These are phyloP conservation scores for Trichoderma koningii DNA, from an alignment of 2,329 filamentous ascomycete genomes.

Conservation along the genomic window DNA sequence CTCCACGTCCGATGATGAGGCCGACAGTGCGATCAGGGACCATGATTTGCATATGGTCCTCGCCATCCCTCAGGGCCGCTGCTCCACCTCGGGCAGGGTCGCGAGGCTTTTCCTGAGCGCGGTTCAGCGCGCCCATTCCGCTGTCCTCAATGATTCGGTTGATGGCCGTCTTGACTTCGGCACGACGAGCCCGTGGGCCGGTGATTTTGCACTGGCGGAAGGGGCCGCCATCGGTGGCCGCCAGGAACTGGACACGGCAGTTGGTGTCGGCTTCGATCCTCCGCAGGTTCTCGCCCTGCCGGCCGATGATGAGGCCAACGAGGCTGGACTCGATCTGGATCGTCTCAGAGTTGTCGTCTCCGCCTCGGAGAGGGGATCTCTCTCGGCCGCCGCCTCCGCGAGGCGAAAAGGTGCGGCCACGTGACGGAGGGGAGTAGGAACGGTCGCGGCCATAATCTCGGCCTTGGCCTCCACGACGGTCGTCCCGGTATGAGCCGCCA, in stretches of 20 bases:
- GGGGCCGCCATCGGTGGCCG: slow-evolving; percentile 70
- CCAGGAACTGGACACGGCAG: slow-evolving; percentile 85
- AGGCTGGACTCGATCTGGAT: slow-evolving; percentile 85
- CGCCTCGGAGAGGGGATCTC: slow-evolving; percentile 57
- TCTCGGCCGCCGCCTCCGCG: slow-evolving; percentile 56
- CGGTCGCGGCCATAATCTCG: slow-evolving; percentile 61
- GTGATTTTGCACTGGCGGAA: slow-evolving; percentile 85
- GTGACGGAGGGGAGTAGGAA: slow-evolving; percentile 68
- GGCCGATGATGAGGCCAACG: slow-evolving; percentile 87
- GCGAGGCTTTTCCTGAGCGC: slow-evolving; percentile 46
- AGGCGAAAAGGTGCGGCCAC: slow-evolving; percentile 62
- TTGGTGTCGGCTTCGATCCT: slow-evolving; percentile 81
- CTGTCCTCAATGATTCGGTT: slow-evolving; percentile 85
- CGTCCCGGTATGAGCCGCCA: slow-evolving; percentile 77
- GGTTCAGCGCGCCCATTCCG: slow-evolving; percentile 52
- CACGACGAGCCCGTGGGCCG: slow-evolving; percentile 69
- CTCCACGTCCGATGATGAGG: slow-evolving; percentile 89
- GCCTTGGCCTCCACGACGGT: slow-evolving; percentile 66
- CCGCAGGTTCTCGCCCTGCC: slow-evolving; percentile 84
- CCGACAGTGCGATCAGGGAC: slow-evolving; percentile 91
- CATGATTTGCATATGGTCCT: slow-evolving; percentile 90
- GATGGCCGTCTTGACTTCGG: slow-evolving; percentile 79
- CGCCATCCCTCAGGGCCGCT: slow-evolving; percentile 68
- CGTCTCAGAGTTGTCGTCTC: slow-evolving; percentile 74
- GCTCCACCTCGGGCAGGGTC: slow-evolving; percentile 45